Evolutionary conservation across 1,139 yeast genomes (phyloP).

Genomic region (Saccharomyces pastorianus): DNA sequence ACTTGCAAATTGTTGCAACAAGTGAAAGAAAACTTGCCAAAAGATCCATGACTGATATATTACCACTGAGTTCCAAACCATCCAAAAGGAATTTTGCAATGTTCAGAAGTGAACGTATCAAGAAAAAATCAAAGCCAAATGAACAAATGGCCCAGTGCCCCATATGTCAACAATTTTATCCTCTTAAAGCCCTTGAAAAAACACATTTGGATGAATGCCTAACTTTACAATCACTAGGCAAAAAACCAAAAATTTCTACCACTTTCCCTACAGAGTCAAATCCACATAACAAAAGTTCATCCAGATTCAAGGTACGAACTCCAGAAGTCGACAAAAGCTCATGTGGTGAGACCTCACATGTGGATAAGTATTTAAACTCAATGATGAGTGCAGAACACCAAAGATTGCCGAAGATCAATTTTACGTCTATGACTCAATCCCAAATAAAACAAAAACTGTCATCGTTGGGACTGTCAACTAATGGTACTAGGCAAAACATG

Average conservation of each 20-base stretch:
- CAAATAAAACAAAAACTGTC: slow-evolving; percentile 56
- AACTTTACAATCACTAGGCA: slow-evolving; percentile 18
- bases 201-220: slow-evolving; percentile 69
- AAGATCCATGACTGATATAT: slow-evolving; percentile 7
- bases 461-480: slow-evolving; percentile 47
- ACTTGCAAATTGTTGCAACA: slow-evolving; percentile 23
- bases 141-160: slow-evolving; percentile 52
- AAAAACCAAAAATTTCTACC: slow-evolving; percentile 12
- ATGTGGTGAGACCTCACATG: slow-evolving; percentile 10
- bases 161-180: slow-evolving; percentile 51
- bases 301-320: slow-evolving; percentile 3
- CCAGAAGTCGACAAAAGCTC: not conserved
- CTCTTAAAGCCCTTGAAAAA: slow-evolving; percentile 50
- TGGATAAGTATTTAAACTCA: slow-evolving; percentile 23
- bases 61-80: slow-evolving; percentile 6
- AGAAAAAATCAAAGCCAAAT: slow-evolving; percentile 6
- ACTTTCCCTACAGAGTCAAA: slow-evolving; percentile 4
- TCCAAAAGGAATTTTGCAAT: slow-evolving; percentile 7
- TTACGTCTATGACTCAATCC: slow-evolving; percentile 48
- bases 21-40: slow-evolving; percentile 14
- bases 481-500: slow-evolving; percentile 56
- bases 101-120: not conserved
- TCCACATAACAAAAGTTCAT: not conserved
- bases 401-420: slow-evolving; percentile 53
- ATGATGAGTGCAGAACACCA: slow-evolving; percentile 14